Percentiles rank a stretch among this genome's conserved stretches.
Evolutionary conservation across 306 rosid genomes (phyloP).

Genomic region (Citrullus amarus): DNA sequence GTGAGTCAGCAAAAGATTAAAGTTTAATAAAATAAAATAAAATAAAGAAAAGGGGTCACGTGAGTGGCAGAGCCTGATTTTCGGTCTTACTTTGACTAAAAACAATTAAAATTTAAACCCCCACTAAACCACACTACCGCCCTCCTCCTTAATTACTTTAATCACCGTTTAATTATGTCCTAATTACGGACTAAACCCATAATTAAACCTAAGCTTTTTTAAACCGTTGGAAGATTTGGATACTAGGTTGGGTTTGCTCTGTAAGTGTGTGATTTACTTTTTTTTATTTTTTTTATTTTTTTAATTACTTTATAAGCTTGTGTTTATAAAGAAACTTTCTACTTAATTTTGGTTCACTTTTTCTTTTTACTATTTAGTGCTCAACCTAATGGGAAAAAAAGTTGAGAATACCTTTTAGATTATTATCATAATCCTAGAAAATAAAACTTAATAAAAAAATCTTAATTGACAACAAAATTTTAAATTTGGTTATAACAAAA

Average conservation of each 20-base stretch:
- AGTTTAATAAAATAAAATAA: background rate
- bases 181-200: slow-evolving; percentile 7
- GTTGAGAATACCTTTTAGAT: background rate
- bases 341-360: background rate
- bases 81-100: slow-evolving; percentile 51
- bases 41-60: slow-evolving; percentile 32
- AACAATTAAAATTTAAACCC: slow-evolving; percentile 7
- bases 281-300: too few species aligned
- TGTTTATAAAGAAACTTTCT: background rate
- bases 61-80: slow-evolving; percentile 31
- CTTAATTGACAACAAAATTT: too few species aligned
- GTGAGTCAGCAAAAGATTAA: slow-evolving; percentile 19
- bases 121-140: background rate
- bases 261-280: background rate
- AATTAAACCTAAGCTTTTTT: background rate
- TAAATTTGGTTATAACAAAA: too few species aligned
- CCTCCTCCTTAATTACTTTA: slow-evolving; percentile 4
- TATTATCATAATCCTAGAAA: background rate
- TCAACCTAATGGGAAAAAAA: background rate
- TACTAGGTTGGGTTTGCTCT: background rate
- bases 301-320: background rate
- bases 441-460: too few species aligned
- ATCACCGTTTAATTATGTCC: slow-evolving; percentile 13
- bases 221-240: background rate
- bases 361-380: background rate